These are phyloP conservation scores for Aquilaria malaccensis DNA, from an alignment of 345 rosid genomes.

Conservation along the genomic window DNA sequence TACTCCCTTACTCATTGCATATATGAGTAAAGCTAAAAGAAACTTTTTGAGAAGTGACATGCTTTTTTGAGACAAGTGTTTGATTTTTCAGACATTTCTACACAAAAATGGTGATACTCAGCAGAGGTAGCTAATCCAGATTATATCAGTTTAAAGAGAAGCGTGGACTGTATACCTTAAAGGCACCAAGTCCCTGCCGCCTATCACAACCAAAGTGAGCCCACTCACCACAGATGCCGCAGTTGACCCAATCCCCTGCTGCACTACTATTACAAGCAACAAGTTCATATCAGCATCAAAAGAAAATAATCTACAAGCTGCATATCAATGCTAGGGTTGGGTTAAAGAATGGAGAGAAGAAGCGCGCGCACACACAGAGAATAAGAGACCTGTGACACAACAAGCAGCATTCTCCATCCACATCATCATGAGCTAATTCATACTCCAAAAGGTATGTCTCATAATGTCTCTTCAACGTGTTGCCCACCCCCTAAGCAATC, in stretches of 20 bases:
- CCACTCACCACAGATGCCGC: slow-evolving; percentile 99
- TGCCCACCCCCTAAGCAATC: slow-evolving; percentile 79
- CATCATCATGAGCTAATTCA: slow-evolving; percentile 97
- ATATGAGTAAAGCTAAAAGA: no score
- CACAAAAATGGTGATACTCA: no score
- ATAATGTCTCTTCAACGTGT: slow-evolving; percentile 87
- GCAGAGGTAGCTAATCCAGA: no score
- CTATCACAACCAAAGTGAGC: slow-evolving; percentile 99
- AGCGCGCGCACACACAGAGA: slow-evolving; percentile 13
- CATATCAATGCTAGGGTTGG: no score
- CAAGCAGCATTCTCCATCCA: slow-evolving; percentile 97
- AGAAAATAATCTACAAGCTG: neutral
- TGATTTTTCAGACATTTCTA: no score
- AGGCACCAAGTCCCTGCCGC: slow-evolving; percentile 98
- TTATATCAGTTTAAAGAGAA: neutral
- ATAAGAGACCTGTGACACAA: slow-evolving; percentile 69
- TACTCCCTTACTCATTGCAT: no score
- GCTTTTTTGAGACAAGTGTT: no score
- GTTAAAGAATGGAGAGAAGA: neutral
- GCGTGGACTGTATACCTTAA: slow-evolving; percentile 48
- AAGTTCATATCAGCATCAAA: slow-evolving; percentile 15
- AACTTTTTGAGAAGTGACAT: no score
- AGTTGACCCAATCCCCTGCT: slow-evolving; percentile 99
- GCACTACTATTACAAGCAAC: slow-evolving; percentile 70
- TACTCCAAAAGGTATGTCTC: slow-evolving; percentile 96